A percentile compares a stretch with the other conserved stretches of the same genome.
Evolutionary conservation across 192 early-diverging fungal genomes (phyloP).

Genomic region (Spinellus fusiger): DNA sequence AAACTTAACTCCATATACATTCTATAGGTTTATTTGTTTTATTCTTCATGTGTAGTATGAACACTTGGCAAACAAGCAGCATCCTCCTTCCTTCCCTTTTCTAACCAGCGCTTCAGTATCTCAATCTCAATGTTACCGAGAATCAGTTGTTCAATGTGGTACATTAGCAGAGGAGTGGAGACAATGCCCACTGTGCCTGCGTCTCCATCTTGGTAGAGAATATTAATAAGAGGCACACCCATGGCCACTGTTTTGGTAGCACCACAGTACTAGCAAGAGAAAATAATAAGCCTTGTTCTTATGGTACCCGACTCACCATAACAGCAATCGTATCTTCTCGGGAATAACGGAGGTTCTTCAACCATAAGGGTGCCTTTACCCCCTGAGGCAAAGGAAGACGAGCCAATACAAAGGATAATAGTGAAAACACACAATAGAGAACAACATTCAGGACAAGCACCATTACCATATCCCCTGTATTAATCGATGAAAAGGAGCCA

Average conservation of each 20-base stretch:
- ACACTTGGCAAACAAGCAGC: neutral
- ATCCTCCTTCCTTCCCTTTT: slow-evolving; percentile 13
- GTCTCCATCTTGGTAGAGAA: slow-evolving; percentile 46
- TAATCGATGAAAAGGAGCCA: slow-evolving; percentile 42
- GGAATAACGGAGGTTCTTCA: slow-evolving; percentile 23
- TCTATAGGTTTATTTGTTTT: neutral
- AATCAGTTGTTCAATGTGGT: slow-evolving; percentile 68
- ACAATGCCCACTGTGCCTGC: slow-evolving; percentile 51
- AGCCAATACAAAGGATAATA: slow-evolving; percentile 41
- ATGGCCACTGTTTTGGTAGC: slow-evolving; percentile 72
- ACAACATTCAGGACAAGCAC: slow-evolving; percentile 45
- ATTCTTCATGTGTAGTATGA: slow-evolving; percentile 8
- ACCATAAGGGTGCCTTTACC: slow-evolving; percentile 18
- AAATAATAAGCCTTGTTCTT: slow-evolving; percentile 1
- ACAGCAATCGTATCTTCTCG: slow-evolving; percentile 58
- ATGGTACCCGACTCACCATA: slow-evolving; percentile 27
- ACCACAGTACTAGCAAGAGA: slow-evolving; percentile 52
- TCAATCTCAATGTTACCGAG: slow-evolving; percentile 54
- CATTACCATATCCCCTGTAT: slow-evolving; percentile 43
- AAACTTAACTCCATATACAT: too few species aligned
- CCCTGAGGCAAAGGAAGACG: slow-evolving; percentile 28
- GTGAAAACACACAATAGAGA: slow-evolving; percentile 47
- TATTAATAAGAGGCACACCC: slow-evolving; percentile 70
- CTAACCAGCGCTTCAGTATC: slow-evolving; percentile 51
- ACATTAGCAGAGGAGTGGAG: slow-evolving; percentile 60